Conservation (phyloP, 2,329 filamentous ascomycete genomes). For the Trichothecium sympodiale region DNA sequence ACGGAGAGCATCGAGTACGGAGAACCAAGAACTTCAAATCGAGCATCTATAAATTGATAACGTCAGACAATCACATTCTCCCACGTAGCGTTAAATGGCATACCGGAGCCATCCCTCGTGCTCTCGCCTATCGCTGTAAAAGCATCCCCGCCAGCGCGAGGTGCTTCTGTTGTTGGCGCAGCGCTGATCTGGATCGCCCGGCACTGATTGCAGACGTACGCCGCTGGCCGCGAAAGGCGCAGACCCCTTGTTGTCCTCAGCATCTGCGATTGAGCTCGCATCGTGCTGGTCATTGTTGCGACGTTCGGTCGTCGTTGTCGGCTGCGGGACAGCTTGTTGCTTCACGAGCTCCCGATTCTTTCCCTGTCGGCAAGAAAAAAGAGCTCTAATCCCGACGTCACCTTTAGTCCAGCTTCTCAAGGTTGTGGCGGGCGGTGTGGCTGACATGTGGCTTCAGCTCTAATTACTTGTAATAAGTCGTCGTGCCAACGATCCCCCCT, state of each 20-base stretch:
- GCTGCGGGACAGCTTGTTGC: too few species aligned
- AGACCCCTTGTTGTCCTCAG: slow-evolving; percentile 21
- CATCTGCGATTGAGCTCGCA: slow-evolving; percentile 32
- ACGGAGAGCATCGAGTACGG: slow-evolving; percentile 92
- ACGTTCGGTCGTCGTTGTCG: slow-evolving; percentile 3
- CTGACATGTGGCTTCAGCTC: too few species aligned
- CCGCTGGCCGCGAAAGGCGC: slow-evolving; percentile 9
- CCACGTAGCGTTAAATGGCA: slow-evolving; percentile 1
- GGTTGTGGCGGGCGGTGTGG: too few species aligned
- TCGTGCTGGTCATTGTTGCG: slow-evolving; percentile 14
- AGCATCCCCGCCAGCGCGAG: slow-evolving; percentile 38
- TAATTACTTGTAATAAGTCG: too few species aligned
- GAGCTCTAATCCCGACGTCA: too few species aligned
- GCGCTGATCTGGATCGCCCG: slow-evolving; percentile 53
- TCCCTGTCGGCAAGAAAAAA: too few species aligned
- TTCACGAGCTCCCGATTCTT: too few species aligned
- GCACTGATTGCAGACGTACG: slow-evolving; percentile 43
- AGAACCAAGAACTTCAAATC: slow-evolving; percentile 85
- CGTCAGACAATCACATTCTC: slow-evolving; percentile 7
- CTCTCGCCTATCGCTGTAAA: slow-evolving; percentile 38
- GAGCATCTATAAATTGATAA: slow-evolving; percentile 58
- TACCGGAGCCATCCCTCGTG: slow-evolving; percentile 41
- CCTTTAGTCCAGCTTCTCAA: too few species aligned
- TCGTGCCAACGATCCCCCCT: too few species aligned
- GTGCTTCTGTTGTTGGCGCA: slow-evolving; percentile 44